A percentile compares a stretch with the other conserved stretches of the same genome.
Evolutionary conservation across 306 rosid genomes (phyloP).

Genomic region (Ceratonia siliqua): DNA sequence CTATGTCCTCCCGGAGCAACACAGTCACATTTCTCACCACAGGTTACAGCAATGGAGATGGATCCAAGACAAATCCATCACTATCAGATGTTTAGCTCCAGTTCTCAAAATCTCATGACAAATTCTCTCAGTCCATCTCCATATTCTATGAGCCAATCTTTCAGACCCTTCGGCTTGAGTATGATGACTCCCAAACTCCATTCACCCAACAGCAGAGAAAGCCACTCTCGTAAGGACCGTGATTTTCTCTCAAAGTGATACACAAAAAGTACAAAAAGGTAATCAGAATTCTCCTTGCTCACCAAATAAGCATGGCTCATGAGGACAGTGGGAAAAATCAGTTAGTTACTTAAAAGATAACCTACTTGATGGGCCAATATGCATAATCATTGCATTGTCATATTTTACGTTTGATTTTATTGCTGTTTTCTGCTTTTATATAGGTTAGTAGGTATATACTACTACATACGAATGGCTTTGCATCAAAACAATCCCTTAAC

Average conservation of each 20-base stretch:
- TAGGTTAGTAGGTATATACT: conserved; percentile 2
- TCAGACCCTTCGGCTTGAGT: conserved; percentile 54
- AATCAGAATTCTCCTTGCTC: not conserved
- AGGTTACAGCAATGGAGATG: conserved; percentile 48
- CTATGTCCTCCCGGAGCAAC: conserved; percentile 46
- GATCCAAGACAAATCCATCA: conserved; percentile 57
- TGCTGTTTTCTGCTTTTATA: not conserved
- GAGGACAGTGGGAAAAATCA: not conserved
- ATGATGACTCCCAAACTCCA: conserved; percentile 50
- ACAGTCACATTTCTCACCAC: conserved; percentile 48
- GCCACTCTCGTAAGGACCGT: conserved; percentile 42
- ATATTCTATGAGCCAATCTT: conserved; percentile 44
- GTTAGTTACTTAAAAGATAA: conserved; percentile 19
- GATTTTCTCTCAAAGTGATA: conserved; percentile 52
- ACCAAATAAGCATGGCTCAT: conserved; percentile 8
- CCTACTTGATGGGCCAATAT: conserved; percentile 15
- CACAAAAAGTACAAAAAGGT: conserved; percentile 17
- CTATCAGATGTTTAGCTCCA: conserved; percentile 48
- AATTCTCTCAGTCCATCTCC: conserved; percentile 29
- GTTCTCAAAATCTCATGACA: conserved; percentile 18
- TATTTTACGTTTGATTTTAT: conserved; percentile 6
- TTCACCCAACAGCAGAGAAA: conserved; percentile 41
- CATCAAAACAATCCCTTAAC: not conserved
- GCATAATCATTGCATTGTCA: conserved; percentile 26
- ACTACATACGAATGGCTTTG: not conserved